A percentile compares a stretch with the other conserved stretches of the same genome.
phyloP scores from a whole-genome alignment of 495 filamentous ascomycete species.

The Lophiostoma macrostomum region DNA sequence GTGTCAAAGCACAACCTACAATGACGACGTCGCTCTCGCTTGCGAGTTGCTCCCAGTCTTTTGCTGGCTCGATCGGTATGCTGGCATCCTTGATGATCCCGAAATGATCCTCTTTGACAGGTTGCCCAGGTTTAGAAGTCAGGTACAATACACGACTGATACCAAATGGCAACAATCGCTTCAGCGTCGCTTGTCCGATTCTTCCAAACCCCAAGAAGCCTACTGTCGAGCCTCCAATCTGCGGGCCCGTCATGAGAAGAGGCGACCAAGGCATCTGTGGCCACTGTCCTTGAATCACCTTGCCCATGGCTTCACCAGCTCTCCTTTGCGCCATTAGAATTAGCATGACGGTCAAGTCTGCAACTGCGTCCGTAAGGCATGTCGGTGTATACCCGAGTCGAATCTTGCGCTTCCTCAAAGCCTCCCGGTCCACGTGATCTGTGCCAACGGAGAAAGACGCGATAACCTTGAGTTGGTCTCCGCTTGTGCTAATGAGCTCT shows the following conservation, averaged over 20 bases:
- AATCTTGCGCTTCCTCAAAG: slow-evolving; percentile 17
- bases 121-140: slow-evolving; percentile 16
- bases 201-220: slow-evolving; percentile 26
- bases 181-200: slow-evolving; percentile 22
- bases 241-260: slow-evolving; percentile 22
- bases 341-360: slow-evolving; percentile 24
- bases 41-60: slow-evolving; percentile 17
- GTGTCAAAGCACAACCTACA: slow-evolving; percentile 20
- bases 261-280: slow-evolving; percentile 28
- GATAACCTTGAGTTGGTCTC: slow-evolving; percentile 16
- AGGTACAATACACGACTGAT: slow-evolving; percentile 16
- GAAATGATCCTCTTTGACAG: slow-evolving; percentile 13
- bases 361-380: slow-evolving; percentile 22
- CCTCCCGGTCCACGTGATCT: slow-evolving; percentile 18
- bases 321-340: slow-evolving; percentile 26
- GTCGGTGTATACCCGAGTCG: slow-evolving; percentile 26
- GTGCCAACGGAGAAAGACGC: slow-evolving; percentile 28
- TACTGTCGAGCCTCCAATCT: slow-evolving; percentile 16
- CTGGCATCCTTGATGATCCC: slow-evolving; percentile 1
- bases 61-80: slow-evolving; percentile 12
- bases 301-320: slow-evolving; percentile 19
- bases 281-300: slow-evolving; percentile 25
- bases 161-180: slow-evolving; percentile 23
- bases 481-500: slow-evolving; percentile 14
- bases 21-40: slow-evolving; percentile 25